Evolutionary conservation across 441 rosid species (phyloP).

Genomic region (Gossypium davidsonii): DNA sequence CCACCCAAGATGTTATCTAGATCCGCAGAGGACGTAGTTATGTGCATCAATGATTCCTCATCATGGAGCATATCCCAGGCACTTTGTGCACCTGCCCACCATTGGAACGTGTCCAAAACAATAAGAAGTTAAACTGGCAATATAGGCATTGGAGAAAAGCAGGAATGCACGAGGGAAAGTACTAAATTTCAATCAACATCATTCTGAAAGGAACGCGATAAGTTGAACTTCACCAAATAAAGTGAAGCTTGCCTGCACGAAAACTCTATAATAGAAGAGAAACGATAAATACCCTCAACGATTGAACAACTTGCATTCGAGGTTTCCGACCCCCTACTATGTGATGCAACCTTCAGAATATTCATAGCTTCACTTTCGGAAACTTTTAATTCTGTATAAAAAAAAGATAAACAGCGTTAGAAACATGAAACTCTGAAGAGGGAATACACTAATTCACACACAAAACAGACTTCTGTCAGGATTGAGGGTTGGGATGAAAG

Average conservation of each 20-base stretch:
- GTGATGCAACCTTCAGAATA: constrained; percentile 46
- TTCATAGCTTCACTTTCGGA: constrained; percentile 57
- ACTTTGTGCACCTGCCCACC: constrained; percentile 54
- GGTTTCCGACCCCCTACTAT: constrained; percentile 14
- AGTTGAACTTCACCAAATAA: not conserved
- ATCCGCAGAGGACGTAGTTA: constrained; percentile 81
- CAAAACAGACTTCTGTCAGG: not conserved
- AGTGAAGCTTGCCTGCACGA: not conserved
- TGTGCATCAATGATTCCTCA: constrained; percentile 50
- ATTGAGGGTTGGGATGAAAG: not conserved
- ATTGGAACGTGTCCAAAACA: not conserved
- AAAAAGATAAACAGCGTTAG: not conserved
- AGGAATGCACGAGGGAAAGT: not conserved
- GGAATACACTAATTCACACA: not conserved
- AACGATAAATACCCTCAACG: constrained; percentile 38
- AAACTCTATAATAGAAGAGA: not conserved
- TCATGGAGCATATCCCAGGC: constrained; percentile 94
- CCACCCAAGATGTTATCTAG: constrained; percentile 79
- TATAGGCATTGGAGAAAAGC: not conserved
- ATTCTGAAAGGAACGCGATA: not conserved
- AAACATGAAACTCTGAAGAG: not conserved
- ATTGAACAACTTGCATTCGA: constrained; percentile 26
- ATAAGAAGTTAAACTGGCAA: not conserved
- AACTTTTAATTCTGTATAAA: constrained; percentile 40
- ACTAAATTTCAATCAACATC: not conserved